A percentile compares a stretch with the other conserved stretches of the same genome.
These are phyloP conservation scores for Emmonsiellopsis sp. DNA, from an alignment of 2,329 filamentous ascomycete genomes.

Conservation along the genomic window DNA sequence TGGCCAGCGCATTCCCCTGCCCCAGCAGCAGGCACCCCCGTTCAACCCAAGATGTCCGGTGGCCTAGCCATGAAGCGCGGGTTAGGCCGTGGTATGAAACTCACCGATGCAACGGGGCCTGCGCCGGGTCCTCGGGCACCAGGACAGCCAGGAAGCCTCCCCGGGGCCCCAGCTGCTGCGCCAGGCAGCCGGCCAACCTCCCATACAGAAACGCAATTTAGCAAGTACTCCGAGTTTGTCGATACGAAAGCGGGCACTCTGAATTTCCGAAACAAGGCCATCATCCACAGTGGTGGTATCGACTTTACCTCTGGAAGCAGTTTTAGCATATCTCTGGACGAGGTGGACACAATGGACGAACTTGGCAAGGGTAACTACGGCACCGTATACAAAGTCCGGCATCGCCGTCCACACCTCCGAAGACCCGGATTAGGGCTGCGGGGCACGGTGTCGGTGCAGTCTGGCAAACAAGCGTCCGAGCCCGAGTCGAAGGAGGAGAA, in stretches of 20 bases:
- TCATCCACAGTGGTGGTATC: slow-evolving; percentile 80
- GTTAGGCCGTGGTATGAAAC: slow-evolving; percentile 38
- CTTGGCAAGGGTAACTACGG: slow-evolving; percentile 97
- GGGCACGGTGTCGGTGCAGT: slow-evolving; percentile 24
- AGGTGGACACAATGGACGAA: slow-evolving; percentile 87
- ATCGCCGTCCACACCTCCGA: slow-evolving; percentile 61
- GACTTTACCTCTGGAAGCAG: slow-evolving; percentile 84
- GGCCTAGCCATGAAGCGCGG: slow-evolving; percentile 40
- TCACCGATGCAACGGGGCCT: slow-evolving; percentile 37
- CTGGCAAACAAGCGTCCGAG: slow-evolving; percentile 17
- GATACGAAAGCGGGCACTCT: slow-evolving; percentile 86
- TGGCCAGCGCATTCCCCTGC: slow-evolving; percentile 11
- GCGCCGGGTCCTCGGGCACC: slow-evolving; percentile 5
- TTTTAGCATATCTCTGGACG: slow-evolving; percentile 90
- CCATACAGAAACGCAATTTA: slow-evolving; percentile 43
- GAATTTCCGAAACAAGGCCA: slow-evolving; percentile 86
- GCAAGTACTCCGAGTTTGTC: slow-evolving; percentile 70
- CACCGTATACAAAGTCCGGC: slow-evolving; percentile 92
- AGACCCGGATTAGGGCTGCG: slow-evolving; percentile 51
- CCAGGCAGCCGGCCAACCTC: slow-evolving; percentile 1
- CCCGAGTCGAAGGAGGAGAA: slow-evolving; percentile 19
- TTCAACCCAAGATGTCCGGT: slow-evolving; percentile 32
- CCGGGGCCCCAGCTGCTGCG: not conserved
- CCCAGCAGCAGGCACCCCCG: slow-evolving; percentile 34
- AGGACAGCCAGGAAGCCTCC: not conserved